A percentile compares a stretch with the other conserved stretches of the same genome.
Evolutionary conservation across 208 protist genomes (phyloP).

Genomic region (Leishmania turanica): DNA sequence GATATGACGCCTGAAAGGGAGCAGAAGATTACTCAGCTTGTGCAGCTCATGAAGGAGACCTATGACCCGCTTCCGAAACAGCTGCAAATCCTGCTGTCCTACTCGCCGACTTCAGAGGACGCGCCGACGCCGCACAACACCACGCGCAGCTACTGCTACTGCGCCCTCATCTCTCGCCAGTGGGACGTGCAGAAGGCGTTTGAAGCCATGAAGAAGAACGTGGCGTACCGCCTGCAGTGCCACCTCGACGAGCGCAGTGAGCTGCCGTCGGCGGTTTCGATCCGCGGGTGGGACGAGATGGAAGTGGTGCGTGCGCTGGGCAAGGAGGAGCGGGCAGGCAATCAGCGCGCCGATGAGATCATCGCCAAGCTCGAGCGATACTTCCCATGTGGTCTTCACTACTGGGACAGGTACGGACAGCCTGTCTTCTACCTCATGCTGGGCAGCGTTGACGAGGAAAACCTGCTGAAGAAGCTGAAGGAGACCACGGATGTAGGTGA

Average conservation of each 20-base stretch:
- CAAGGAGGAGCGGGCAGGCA: not conserved
- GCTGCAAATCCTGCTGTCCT: conserved; percentile 19
- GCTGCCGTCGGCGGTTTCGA: conserved; percentile 43
- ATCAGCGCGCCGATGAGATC: conserved; percentile 34
- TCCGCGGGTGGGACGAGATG: conserved; percentile 60
- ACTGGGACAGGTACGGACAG: conserved; percentile 46
- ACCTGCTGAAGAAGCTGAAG: conserved; percentile 29
- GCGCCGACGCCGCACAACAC: conserved; percentile 41
- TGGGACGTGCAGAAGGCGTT: conserved; percentile 68
- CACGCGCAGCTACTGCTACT: conserved; percentile 49
- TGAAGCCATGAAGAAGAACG: conserved; percentile 31
- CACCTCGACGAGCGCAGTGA: conserved; percentile 46
- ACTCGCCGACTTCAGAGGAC: conserved; percentile 12
- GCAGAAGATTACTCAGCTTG: conserved; percentile 51
- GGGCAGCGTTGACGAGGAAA: conserved; percentile 33
- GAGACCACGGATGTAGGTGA: conserved; percentile 18
- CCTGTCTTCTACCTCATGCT: conserved; percentile 49
- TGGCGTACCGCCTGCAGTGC: conserved; percentile 34
- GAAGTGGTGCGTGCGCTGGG: conserved; percentile 16
- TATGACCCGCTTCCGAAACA: conserved; percentile 33
- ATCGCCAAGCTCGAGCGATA: conserved; percentile 24
- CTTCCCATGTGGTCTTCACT: conserved; percentile 38
- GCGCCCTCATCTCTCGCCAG: conserved; percentile 37
- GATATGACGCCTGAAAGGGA: conserved; percentile 47
- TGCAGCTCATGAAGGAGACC: conserved; percentile 28